phyloP scores from a whole-genome alignment of 352 stramenopile genomes.

The Phytophthora syringae region DNA sequence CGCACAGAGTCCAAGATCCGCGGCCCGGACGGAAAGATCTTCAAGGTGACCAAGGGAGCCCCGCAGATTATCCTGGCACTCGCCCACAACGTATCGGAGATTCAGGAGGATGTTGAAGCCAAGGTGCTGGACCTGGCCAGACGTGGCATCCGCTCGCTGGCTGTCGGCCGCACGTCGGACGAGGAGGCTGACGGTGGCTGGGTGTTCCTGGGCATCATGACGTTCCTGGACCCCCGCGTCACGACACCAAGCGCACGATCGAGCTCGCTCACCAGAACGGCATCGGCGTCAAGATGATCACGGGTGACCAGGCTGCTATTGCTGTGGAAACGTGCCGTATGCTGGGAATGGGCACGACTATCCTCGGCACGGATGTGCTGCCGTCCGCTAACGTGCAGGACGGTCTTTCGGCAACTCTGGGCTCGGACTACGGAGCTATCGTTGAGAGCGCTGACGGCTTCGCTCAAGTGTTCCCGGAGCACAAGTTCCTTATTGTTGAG shows the following conservation, averaged over 20 bases:
- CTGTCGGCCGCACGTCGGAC: conserved; percentile 83
- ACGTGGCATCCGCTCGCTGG: conserved; percentile 89
- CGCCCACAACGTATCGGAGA: conserved; percentile 72
- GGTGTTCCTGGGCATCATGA: conserved; percentile 95
- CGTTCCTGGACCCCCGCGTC: conserved; percentile 96
- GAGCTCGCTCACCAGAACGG: conserved; percentile 90
- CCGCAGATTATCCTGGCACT: conserved; percentile 94
- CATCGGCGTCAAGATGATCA: conserved; percentile 98
- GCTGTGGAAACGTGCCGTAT: conserved; percentile 93
- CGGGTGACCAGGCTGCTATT: conserved; percentile 95
- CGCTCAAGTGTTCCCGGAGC: conserved; percentile 91
- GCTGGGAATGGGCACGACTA: conserved; percentile 92
- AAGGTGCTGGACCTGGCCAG: conserved; percentile 91
- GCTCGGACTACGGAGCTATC: conserved; percentile 76
- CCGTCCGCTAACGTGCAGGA: conserved; percentile 67
- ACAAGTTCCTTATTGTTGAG: conserved; percentile 94
- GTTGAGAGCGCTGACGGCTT: conserved; percentile 95
- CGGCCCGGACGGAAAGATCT: conserved; percentile 76
- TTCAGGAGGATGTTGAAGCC: conserved; percentile 83
- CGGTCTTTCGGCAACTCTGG: conserved; percentile 58
- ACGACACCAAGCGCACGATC: conserved; percentile 95
- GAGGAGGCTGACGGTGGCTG: conserved; percentile 85
- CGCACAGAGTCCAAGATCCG: conserved; percentile 93
- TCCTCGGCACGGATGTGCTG: conserved; percentile 82
- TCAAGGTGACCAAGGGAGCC: conserved; percentile 95